Conservation (phyloP, 2,329 filamentous ascomycete species). For the Neofusicoccum parvum region DNA sequence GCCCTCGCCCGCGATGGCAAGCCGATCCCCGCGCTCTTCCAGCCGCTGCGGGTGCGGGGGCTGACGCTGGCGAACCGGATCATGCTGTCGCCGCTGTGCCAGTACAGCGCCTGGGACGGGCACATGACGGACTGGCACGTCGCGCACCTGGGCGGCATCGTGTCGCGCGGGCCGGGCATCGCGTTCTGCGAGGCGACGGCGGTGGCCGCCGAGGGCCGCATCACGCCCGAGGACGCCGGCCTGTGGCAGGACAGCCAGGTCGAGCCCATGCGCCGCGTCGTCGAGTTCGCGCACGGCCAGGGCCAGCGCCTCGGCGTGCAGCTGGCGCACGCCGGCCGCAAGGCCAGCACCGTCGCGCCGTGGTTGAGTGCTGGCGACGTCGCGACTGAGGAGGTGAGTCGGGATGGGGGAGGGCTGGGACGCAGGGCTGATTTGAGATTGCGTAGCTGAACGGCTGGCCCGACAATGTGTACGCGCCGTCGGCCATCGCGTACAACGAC, state of each 20-base stretch:
- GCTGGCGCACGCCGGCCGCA: conserved; percentile 75
- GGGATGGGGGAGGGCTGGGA: too few relatives aligned
- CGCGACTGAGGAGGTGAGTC: conserved; percentile 50
- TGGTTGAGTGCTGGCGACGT: conserved; percentile 63
- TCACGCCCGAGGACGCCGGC: conserved; percentile 77
- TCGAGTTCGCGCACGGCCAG: conserved; percentile 80
- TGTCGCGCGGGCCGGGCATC: conserved; percentile 73
- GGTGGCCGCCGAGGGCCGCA: conserved; percentile 75
- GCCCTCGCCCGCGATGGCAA: conserved; percentile 38
- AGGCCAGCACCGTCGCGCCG: conserved; percentile 61
- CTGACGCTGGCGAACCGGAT: conserved; percentile 70
- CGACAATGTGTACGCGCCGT: conserved; percentile 58
- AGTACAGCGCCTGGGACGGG: conserved; percentile 67
- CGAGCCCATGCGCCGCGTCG: conserved; percentile 67
- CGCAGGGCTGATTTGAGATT: too few relatives aligned
- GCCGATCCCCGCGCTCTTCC: conserved; percentile 62
- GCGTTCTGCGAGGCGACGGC: conserved; percentile 77
- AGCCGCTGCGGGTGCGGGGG: conserved; percentile 59
- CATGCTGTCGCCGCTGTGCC: conserved; percentile 65
- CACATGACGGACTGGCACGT: conserved; percentile 81
- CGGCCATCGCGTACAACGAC: conserved; percentile 63
- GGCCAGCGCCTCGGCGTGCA: conserved; percentile 77
- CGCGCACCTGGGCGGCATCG: conserved; percentile 78
- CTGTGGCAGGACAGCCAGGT: conserved; percentile 86
- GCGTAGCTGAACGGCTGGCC: conserved; percentile 54